These are phyloP conservation scores for Colletotrichum melonis DNA, from an alignment of 2,329 filamentous ascomycete species.

Conservation along the genomic window DNA sequence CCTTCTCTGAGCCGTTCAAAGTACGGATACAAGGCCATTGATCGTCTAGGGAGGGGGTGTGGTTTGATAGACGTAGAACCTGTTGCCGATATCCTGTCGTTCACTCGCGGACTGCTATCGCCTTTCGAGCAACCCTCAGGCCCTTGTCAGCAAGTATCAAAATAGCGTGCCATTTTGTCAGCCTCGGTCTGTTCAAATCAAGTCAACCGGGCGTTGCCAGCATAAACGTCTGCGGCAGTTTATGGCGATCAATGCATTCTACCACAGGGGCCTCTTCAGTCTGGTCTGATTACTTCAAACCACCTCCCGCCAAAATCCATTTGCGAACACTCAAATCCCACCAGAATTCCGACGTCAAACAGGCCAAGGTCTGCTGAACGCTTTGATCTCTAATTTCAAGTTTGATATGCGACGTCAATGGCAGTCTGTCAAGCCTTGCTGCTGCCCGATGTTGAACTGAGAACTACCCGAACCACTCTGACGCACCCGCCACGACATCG, in stretches of 20 bases:
- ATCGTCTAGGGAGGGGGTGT: constrained; percentile 9
- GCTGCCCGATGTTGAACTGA: neutral
- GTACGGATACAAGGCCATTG: neutral
- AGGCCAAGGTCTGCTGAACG: constrained; percentile 13
- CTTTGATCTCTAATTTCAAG: constrained; percentile 14
- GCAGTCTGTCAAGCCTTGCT: constrained; percentile 10
- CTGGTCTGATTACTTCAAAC: constrained; percentile 7
- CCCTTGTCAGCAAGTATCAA: constrained; percentile 21
- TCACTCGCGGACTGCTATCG: neutral
- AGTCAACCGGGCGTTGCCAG: constrained; percentile 1
- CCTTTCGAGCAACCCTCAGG: neutral
- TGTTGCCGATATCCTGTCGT: neutral
- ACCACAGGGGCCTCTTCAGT: neutral
- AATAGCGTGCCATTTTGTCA: constrained; percentile 29
- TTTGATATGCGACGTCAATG: constrained; percentile 24
- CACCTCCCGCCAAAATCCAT: neutral
- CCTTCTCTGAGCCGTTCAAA: constrained; percentile 10
- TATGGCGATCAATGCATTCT: constrained; percentile 31
- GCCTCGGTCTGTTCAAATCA: constrained; percentile 17
- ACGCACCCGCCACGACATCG: neutral
- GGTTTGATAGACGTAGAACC: constrained; percentile 11
- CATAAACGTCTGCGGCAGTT: constrained; percentile 26
- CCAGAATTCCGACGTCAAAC: constrained; percentile 6
- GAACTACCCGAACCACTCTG: neutral
- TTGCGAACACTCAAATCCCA: neutral